Evolutionary conservation across 257 asterid genomes (phyloP).

Genomic region (Vinca minor): DNA sequence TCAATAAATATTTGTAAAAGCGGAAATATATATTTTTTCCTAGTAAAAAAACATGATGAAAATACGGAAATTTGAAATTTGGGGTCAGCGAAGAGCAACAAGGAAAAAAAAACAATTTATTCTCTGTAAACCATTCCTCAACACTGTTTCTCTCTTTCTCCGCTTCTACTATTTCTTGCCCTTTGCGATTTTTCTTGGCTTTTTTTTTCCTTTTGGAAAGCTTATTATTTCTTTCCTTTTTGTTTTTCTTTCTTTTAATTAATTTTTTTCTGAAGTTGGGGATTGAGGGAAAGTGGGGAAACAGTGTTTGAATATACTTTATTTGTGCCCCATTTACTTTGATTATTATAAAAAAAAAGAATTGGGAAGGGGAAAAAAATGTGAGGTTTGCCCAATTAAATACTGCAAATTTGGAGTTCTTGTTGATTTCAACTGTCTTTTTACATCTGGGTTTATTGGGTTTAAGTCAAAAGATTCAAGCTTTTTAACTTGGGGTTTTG

Average conservation of each 20-base stretch:
- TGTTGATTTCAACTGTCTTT: conserved; percentile 27
- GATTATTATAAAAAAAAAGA: conserved; percentile 5
- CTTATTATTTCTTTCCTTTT: too few relatives aligned
- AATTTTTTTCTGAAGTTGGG: not conserved
- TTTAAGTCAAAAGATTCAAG: conserved; percentile 30
- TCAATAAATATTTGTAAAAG: not conserved
- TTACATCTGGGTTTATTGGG: conserved; percentile 17
- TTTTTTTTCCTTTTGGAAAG: too few relatives aligned
- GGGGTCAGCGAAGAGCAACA: conserved; percentile 4
- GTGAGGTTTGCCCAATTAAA: conserved; percentile 3
- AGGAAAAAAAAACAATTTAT: not conserved
- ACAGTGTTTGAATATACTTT: conserved; percentile 10
- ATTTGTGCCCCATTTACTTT: conserved; percentile 12
- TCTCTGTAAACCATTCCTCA: conserved; percentile 3
- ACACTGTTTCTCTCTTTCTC: not conserved
- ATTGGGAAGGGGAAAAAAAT: not conserved
- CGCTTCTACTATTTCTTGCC: not conserved
- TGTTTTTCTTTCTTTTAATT: not conserved
- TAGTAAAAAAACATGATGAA: not conserved
- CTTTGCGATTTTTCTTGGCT: too few relatives aligned
- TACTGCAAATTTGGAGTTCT: conserved; percentile 7
- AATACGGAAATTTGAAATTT: conserved; percentile 4
- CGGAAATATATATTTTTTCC: not conserved
- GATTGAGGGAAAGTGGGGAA: conserved; percentile 16
- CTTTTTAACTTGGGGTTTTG: conserved; percentile 24